These are phyloP conservation scores for Neurospora africana DNA, from an alignment of 495 filamentous ascomycete species.

Conservation along the genomic window DNA sequence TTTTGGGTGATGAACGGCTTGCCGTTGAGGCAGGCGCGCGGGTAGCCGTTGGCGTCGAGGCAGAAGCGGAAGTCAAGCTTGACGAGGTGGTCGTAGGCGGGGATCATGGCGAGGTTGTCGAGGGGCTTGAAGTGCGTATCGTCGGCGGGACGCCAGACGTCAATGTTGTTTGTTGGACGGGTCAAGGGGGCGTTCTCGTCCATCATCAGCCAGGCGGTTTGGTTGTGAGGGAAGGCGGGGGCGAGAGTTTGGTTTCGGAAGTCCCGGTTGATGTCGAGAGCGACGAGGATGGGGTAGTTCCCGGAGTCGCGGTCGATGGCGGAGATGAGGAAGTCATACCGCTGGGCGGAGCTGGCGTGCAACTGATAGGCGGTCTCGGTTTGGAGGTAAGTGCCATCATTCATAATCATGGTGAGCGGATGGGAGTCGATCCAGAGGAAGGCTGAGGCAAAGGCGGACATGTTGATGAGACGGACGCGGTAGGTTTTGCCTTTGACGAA, in stretches of 20 bases:
- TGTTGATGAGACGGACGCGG: constrained; percentile 63
- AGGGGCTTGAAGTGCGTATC: constrained; percentile 51
- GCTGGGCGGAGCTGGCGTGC: constrained; percentile 49
- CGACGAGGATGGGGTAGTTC: constrained; percentile 50
- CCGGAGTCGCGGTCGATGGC: constrained; percentile 20
- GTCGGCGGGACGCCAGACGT: constrained; percentile 49
- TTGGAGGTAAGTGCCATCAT: constrained; percentile 34
- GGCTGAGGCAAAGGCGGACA: constrained; percentile 50
- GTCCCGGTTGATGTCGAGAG: constrained; percentile 37
- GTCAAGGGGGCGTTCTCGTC: constrained; percentile 27
- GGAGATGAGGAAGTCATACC: constrained; percentile 49
- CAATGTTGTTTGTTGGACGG: constrained; percentile 38
- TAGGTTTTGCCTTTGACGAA: constrained; percentile 67
- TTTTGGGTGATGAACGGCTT: constrained; percentile 61
- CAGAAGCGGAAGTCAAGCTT: constrained; percentile 51
- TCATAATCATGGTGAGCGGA: constrained; percentile 50
- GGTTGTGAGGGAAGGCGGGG: constrained; percentile 26
- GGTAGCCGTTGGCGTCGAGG: constrained; percentile 50
- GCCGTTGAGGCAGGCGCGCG: constrained; percentile 68
- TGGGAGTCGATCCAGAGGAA: constrained; percentile 55
- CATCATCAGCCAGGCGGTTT: constrained; percentile 53
- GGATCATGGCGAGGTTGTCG: constrained; percentile 39
- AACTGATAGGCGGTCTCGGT: constrained; percentile 24
- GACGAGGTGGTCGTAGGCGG: constrained; percentile 42
- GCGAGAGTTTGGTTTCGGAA: constrained; percentile 22